phyloP scores from a whole-genome alignment of 345 rosid species.

The Citrus australasica region DNA sequence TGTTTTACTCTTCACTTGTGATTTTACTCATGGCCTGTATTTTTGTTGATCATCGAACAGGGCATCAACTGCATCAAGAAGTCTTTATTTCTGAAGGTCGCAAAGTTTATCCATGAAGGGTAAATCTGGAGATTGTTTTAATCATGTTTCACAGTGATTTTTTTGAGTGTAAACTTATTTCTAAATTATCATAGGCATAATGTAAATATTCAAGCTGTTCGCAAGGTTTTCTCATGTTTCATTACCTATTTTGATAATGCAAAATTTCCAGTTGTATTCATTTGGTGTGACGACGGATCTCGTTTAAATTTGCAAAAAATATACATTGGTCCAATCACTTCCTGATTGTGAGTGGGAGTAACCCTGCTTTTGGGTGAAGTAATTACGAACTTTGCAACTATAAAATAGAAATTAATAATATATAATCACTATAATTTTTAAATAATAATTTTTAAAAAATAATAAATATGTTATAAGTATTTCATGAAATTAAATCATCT shows the following conservation, averaged over 20 bases:
- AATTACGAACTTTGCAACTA: too few species aligned
- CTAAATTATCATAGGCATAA: neutral
- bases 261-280: neutral
- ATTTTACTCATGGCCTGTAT: neutral
- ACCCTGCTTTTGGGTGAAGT: too few species aligned
- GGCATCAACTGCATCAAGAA: constrained; percentile 39
- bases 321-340: too few species aligned
- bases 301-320: too few species aligned
- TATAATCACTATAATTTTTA: too few species aligned
- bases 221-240: neutral
- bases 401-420: too few species aligned
- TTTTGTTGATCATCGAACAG: constrained; percentile 22
- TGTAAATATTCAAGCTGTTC: neutral
- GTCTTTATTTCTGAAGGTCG: constrained; percentile 25
- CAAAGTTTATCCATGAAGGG: neutral
- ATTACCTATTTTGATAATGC: neutral
- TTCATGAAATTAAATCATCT: too few species aligned
- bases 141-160: neutral
- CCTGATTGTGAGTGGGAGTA: too few species aligned
- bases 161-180: neutral
- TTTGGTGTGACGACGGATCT: too few species aligned
- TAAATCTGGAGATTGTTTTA: neutral
- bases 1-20: neutral
- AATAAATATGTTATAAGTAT: too few species aligned
- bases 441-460: too few species aligned